Percentiles rank a stretch among this genome's conserved stretches.
Evolutionary conservation across 768 basidiomycete species (phyloP).

Genomic region (Termitomyces heimii): DNA sequence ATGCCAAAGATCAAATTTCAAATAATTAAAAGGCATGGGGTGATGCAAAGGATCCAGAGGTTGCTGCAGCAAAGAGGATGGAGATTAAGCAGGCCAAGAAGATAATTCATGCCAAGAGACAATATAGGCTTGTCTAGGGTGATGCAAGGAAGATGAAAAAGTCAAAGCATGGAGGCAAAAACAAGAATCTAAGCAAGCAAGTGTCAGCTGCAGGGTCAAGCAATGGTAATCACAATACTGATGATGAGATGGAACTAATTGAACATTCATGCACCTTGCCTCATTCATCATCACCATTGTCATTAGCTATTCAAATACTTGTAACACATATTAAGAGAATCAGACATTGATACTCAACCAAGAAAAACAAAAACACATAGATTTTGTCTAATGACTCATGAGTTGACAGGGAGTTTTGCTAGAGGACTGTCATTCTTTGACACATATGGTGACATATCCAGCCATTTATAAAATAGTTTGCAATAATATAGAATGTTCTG

Average conservation of each 20-base stretch:
- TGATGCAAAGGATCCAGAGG: not conserved
- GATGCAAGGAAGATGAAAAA: not conserved
- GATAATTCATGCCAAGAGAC: not conserved
- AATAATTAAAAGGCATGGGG: slow-evolving; percentile 1
- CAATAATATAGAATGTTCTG: no score
- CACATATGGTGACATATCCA: no score
- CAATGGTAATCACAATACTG: no score
- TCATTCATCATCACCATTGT: not conserved
- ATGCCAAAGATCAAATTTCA: not conserved
- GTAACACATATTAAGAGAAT: no score
- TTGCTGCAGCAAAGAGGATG: not conserved
- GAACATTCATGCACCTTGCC: not conserved
- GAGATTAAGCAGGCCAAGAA: not conserved
- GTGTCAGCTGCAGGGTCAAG: not conserved
- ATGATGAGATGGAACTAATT: not conserved
- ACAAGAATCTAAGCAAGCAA: not conserved
- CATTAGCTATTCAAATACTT: no score
- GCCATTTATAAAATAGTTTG: no score
- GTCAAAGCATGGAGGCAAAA: not conserved
- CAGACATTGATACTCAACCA: no score
- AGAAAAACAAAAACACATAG: no score
- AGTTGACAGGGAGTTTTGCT: no score
- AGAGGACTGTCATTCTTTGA: no score
- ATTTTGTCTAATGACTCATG: no score
- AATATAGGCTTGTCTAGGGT: not conserved